Evolutionary conservation across 495 filamentous ascomycete species (phyloP), one percentile per base, ranked within the genome.

Genomic region (Pseudomonodictys pantanalensis): DNA sequence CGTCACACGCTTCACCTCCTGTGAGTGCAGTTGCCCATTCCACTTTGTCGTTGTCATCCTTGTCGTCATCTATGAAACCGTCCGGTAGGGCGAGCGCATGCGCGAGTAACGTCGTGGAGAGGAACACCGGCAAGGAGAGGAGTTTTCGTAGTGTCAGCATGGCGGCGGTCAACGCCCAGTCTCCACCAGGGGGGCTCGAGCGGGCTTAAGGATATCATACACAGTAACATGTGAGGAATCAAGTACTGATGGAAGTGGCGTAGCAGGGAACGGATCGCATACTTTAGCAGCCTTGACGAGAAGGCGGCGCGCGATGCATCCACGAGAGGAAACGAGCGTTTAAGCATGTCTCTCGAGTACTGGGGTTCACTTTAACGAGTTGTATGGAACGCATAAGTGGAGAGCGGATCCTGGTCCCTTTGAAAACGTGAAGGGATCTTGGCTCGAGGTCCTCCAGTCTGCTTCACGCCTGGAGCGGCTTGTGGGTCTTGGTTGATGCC

Each of bases 1-100:
- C 39, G 30, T 47, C 32, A 18, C 60, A 57, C 24, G 29, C 22
- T 26, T 64, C 60, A 10, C 60, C 60, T 11, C 60, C 60, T 7
- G 46, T 55, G 1, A 62, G 33, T 3, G 41, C 29, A 4, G 52
- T 52, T n/a, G 58, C 50, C 12, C 26, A 23, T 10, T 49, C 12
- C 5, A 18, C 24, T 22, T 56, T 51, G 11, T 15, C 30, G 20
- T 29, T n/a, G n/a, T n/a, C 33, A 7, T 56, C 39, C 6, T 25
- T 8, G n/a, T 60, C 41, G 3, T 22, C 17, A 26, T 56, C 44
- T 29, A 56, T 56, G 51, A 62, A 56, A 39, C 56, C 56, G 5
- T 51, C 15, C 9, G 43, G 26, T 8, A 45, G 10, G 23, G 58
- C 58, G 23, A 62, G 38, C 2, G 52, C 58, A 26, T 62, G 58